Evolutionary conservation across 441 rosid species (phyloP), one percentile per base, ranked within the genome.

Genomic region (Euphorbia schlechtendalii): DNA sequence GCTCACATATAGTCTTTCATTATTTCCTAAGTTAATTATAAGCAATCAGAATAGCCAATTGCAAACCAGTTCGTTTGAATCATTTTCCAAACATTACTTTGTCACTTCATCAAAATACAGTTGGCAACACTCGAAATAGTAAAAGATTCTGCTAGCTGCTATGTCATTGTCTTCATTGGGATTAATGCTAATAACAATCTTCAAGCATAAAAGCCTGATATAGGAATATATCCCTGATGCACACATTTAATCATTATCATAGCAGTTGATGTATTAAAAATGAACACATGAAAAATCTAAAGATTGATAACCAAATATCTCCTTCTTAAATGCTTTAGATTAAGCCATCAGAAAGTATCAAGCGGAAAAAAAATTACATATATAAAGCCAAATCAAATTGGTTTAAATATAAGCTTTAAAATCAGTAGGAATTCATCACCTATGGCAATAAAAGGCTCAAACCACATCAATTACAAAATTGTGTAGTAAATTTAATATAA

Each of bases 51-150:
- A 52, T 25, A 45, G n/a, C 40, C n/a, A 4, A 25, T 12, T 27
- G 25, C 54, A 27, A 25, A 45, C n/a, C 2, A 17, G 22, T 60
- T 11, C 11, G 46, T 28, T 45, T 28, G 6, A 45, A 17, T 46
- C 40, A n/a, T 13, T 59, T 38, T 59, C 63, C 63, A 38, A 38
- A 59, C 21, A 48, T 14, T 41, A 60, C 32, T 60, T 17, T 8
- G 5, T 8, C 12, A 15, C 51, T 25, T 41, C n/a, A 24, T 40
- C 14, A 61, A 61, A 59, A 43, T 43, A 43, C 15, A 58, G 18
- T 25, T 46, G 49, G 49, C 49, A 14, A 13, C 18, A 43, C 55
- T 22, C n/a, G 56, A 24, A n/a, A n/a, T n/a, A 13, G 20, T 18
- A 15, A 18, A 18, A 9, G 13, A 27, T 63, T 32, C 20, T 11